These are phyloP conservation scores for Aspergillus sclerotialis DNA, from an alignment of 2,329 filamentous ascomycete species.

Conservation along the genomic window DNA sequence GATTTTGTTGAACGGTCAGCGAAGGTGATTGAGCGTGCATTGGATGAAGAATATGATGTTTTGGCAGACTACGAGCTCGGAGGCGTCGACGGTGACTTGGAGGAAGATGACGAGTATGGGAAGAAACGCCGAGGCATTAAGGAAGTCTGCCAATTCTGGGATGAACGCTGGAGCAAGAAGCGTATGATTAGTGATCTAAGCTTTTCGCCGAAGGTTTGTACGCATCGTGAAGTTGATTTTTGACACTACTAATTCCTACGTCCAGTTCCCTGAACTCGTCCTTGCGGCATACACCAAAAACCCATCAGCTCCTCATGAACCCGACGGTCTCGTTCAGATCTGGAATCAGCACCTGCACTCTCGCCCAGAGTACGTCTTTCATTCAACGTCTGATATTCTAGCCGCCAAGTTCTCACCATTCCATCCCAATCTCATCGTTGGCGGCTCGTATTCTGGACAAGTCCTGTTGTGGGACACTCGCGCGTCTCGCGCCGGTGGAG, in stretches of 20 bases:
- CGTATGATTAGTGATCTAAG: constrained; percentile 93
- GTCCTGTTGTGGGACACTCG: constrained; percentile 96
- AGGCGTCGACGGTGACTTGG: constrained; percentile 62
- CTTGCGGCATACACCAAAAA: constrained; percentile 97
- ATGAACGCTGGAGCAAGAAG: constrained; percentile 94
- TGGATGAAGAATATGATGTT: constrained; percentile 95
- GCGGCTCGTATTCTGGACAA: constrained; percentile 93
- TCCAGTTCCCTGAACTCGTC: constrained; percentile 75
- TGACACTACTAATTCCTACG: constrained; percentile 11
- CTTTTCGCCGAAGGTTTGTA: constrained; percentile 77
- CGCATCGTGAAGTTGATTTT: not conserved
- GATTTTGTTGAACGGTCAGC: constrained; percentile 93
- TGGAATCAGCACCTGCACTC: constrained; percentile 97
- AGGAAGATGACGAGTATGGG: constrained; percentile 63
- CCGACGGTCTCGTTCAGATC: constrained; percentile 86
- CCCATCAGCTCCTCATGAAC: constrained; percentile 86
- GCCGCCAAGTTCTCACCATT: constrained; percentile 98
- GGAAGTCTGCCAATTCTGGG: constrained; percentile 88
- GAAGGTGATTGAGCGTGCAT: constrained; percentile 90
- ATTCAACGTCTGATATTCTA: constrained; percentile 90
- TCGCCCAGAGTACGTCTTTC: constrained; percentile 91
- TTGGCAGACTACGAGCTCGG: constrained; percentile 88
- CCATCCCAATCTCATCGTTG: constrained; percentile 91
- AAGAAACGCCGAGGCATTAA: constrained; percentile 48
- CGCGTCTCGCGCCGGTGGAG: constrained; percentile 62